These are phyloP conservation scores for Dactylonectria macrodidyma DNA, from an alignment of 2,329 filamentous ascomycete species.

Conservation along the genomic window DNA sequence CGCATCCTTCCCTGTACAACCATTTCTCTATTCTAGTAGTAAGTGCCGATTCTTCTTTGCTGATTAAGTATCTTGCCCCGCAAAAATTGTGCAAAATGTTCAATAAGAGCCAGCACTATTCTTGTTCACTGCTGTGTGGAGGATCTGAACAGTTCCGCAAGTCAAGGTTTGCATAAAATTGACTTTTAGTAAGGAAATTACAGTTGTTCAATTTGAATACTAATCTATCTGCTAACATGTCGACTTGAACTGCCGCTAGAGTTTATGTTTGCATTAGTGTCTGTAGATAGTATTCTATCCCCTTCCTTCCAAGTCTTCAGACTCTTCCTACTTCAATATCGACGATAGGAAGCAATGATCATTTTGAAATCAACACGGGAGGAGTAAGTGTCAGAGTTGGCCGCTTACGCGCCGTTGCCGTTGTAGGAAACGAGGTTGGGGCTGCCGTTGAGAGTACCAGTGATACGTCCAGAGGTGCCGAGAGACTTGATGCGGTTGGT, in stretches of 20 bases:
- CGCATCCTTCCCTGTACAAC: too few species aligned
- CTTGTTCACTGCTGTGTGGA: too few species aligned
- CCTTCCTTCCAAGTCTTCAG: not conserved
- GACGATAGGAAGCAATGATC: not conserved
- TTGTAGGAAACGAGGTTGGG: slow-evolving; percentile 65
- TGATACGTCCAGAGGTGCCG: slow-evolving; percentile 56
- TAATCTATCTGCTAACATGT: not conserved
- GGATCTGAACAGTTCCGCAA: too few species aligned
- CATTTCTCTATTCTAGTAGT: too few species aligned
- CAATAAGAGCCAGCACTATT: too few species aligned
- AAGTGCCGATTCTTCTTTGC: too few species aligned
- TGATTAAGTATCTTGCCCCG: too few species aligned
- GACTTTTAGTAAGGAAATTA: not conserved
- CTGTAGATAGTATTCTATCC: not conserved
- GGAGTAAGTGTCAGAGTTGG: not conserved
- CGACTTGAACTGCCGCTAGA: not conserved
- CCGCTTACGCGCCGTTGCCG: slow-evolving; percentile 50
- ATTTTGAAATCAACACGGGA: not conserved
- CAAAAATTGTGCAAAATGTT: too few species aligned
- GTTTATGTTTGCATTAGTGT: not conserved
- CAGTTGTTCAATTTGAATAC: not conserved
- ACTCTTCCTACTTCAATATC: not conserved
- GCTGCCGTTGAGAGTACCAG: slow-evolving; percentile 55
- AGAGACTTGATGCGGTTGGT: slow-evolving; percentile 59
- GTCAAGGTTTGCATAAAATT: not conserved